A percentile compares a stretch with the other conserved stretches of the same genome.
These are phyloP conservation scores for Albatrellus sp. DNA, from an alignment of 1,284 basidiomycete species.

Conservation along the genomic window DNA sequence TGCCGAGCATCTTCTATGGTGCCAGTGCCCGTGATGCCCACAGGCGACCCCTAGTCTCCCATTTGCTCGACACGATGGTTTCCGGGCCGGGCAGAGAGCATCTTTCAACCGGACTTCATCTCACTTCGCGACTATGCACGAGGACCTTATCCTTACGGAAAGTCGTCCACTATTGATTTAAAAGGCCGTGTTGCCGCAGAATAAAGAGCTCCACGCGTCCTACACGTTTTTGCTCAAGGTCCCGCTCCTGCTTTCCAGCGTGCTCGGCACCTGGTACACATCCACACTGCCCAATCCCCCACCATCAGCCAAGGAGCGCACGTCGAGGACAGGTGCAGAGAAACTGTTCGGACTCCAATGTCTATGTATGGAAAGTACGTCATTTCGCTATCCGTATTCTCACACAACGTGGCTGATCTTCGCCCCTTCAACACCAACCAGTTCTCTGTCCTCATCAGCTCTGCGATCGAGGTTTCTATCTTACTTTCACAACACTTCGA, in stretches of 20 bases:
- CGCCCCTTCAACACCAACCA: neutral
- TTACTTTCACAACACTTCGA: neutral
- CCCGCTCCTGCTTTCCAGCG: conserved; percentile 5
- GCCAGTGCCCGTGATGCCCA: conserved; percentile 1
- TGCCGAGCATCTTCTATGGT: conserved; percentile 8
- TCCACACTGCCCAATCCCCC: conserved; percentile 12
- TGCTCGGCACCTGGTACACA: conserved; percentile 7
- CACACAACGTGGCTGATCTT: neutral
- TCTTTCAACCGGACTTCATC: too few species aligned
- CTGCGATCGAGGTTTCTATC: conserved; percentile 1
- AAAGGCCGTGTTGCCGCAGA: too few species aligned
- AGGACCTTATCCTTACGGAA: too few species aligned
- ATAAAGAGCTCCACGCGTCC: too few species aligned
- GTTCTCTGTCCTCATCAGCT: conserved; percentile 8
- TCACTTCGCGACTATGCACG: too few species aligned
- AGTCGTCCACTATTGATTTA: too few species aligned
- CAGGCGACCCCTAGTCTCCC: neutral
- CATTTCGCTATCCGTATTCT: neutral
- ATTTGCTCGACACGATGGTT: too few species aligned
- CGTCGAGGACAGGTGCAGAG: conserved; percentile 8
- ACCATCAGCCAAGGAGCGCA: conserved; percentile 4
- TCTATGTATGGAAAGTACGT: conserved; percentile 11
- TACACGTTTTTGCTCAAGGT: conserved; percentile 8
- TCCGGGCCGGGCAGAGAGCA: too few species aligned
- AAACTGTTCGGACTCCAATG: conserved; percentile 9